phyloP scores from a whole-genome alignment of 208 protist species.

The Naegleria fowleri region DNA sequence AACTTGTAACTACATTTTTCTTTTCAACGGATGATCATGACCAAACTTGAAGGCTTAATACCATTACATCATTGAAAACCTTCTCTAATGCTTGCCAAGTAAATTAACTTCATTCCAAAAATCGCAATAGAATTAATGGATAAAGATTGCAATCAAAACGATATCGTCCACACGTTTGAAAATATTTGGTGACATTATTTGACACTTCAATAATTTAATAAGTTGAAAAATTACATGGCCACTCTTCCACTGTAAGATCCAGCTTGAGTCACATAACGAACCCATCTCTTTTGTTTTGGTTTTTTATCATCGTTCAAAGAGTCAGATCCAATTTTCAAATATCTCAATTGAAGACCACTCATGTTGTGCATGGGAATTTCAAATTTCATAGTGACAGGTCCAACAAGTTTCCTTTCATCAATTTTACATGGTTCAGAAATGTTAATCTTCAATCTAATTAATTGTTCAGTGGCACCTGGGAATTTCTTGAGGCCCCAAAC shows the following conservation, averaged over 20 bases:
- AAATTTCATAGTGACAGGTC: slow-evolving; percentile 71
- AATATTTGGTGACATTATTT: no score
- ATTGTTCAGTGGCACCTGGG: slow-evolving; percentile 49
- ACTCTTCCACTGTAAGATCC: background rate
- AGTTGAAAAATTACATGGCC: background rate
- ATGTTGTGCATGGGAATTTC: slow-evolving; percentile 75
- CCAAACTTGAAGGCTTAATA: no score
- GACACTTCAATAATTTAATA: no score
- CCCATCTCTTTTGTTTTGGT: slow-evolving; percentile 64
- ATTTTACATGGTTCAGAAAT: background rate
- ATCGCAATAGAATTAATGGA: no score
- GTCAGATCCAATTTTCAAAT: slow-evolving; percentile 39
- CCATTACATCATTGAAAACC: no score
- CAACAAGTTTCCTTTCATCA: slow-evolving; percentile 42
- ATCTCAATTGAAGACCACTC: background rate
- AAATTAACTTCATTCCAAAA: no score
- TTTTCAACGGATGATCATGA: no score
- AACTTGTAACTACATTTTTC: no score
- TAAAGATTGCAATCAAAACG: no score
- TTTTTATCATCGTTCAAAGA: slow-evolving; percentile 55
- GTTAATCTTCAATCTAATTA: slow-evolving; percentile 53
- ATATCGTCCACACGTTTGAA: no score
- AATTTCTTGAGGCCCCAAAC: slow-evolving; percentile 72
- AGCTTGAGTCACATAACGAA: slow-evolving; percentile 73
- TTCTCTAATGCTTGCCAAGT: no score